Conservation (phyloP, 179 eudicot genomes). For the Spergularia azorica region DNA sequence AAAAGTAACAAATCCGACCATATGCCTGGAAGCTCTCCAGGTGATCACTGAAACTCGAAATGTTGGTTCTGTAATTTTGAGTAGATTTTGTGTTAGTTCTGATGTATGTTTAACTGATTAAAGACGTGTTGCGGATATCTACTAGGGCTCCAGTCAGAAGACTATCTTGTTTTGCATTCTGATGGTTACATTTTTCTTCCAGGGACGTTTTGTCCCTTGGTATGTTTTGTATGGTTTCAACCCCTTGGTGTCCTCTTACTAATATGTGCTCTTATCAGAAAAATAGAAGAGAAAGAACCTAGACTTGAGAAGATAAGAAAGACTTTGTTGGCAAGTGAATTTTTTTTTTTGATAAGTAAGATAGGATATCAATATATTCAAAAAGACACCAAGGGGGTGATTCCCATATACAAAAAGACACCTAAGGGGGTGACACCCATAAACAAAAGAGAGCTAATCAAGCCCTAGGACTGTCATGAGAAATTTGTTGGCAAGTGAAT, state of each 20-base stretch:
- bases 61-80: background rate
- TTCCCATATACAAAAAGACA: no score
- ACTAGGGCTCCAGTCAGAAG: background rate
- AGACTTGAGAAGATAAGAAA: background rate
- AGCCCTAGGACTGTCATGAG: no score
- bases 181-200: no score
- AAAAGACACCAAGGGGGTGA: no score
- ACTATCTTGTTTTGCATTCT: background rate
- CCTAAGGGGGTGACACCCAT: no score
- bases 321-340: background rate
- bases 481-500: background rate
- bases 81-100: background rate
- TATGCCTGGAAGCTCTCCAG: slow-evolving; percentile 89
- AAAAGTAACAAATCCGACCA: slow-evolving; percentile 51
- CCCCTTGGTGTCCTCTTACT: no score
- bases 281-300: background rate
- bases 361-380: no score
- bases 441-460: no score
- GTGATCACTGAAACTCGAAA: slow-evolving; percentile 41
- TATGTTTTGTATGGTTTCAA: background rate
- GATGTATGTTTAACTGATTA: slow-evolving; percentile 8
- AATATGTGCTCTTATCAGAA: no score
- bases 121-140: background rate
- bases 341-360: no score
- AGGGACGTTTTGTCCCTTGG: no score